phyloP scores from a whole-genome alignment of 2,329 filamentous ascomycete species.

The Myriosclerotinia duriaeana region DNA sequence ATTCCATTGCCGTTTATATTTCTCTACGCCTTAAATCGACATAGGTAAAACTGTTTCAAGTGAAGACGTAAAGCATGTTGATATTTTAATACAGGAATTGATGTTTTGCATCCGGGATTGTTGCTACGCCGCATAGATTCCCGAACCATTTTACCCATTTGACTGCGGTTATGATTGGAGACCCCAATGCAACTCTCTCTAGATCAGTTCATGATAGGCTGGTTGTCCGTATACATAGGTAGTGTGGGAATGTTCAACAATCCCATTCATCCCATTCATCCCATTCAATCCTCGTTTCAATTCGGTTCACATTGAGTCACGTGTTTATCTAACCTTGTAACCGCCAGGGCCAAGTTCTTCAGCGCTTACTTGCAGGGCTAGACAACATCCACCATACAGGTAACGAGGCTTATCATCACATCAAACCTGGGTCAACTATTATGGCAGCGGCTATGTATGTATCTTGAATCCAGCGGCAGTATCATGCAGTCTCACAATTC shows the following conservation, averaged over 20 bases:
- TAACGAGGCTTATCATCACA: slow-evolving; percentile 24
- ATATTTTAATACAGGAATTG: not conserved
- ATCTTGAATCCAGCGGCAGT: slow-evolving; percentile 21
- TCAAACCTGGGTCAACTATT: slow-evolving; percentile 22
- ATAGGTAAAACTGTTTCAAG: not conserved
- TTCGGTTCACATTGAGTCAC: not conserved
- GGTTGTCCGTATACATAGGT: too few species aligned
- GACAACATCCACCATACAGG: slow-evolving; percentile 22
- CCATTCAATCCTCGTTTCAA: not conserved
- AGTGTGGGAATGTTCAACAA: not conserved
- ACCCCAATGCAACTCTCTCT: too few species aligned
- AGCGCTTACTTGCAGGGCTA: slow-evolving; percentile 22
- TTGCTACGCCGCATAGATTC: slow-evolving; percentile 5
- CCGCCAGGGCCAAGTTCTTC: slow-evolving; percentile 22
- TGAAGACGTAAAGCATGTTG: not conserved
- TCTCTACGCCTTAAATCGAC: not conserved
- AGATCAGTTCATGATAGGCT: too few species aligned
- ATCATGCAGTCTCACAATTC: slow-evolving; percentile 22
- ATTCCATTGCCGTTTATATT: not conserved
- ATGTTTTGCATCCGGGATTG: not conserved
- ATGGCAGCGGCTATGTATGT: slow-evolving; percentile 24
- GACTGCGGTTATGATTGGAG: not conserved
- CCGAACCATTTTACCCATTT: not conserved
- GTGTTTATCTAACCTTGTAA: slow-evolving; percentile 11
- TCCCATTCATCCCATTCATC: too few species aligned